phyloP scores from a whole-genome alignment of 257 asterid species.

The Nicotiana knightiana region DNA sequence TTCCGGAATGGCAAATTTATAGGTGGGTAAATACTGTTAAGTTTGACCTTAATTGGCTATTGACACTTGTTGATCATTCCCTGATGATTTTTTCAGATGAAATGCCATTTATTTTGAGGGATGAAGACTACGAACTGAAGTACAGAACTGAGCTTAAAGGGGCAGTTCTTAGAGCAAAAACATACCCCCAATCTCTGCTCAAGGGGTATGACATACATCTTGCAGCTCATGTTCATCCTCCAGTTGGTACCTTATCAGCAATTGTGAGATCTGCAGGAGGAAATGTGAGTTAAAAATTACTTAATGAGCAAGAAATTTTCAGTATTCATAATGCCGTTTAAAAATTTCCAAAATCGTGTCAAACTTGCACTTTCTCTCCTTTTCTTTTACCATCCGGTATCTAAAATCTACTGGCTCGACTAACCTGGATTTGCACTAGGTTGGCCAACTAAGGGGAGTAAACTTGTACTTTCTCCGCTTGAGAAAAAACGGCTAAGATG shows the following conservation, averaged over 20 bases:
- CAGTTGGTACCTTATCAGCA: conserved; percentile 46
- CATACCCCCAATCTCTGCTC: conserved; percentile 50
- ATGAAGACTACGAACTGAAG: conserved; percentile 51
- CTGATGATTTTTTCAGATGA: conserved; percentile 47
- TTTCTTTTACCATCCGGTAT: no score
- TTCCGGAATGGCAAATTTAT: conserved; percentile 62
- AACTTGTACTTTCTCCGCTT: no score
- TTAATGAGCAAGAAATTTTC: background rate
- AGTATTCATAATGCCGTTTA: background rate
- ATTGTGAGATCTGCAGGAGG: conserved; percentile 76
- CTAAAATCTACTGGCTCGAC: no score
- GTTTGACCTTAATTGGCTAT: background rate
- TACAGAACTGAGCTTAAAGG: conserved; percentile 52
- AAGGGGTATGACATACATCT: conserved; percentile 67
- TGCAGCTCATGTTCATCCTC: conserved; percentile 68
- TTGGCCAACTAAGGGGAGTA: no score
- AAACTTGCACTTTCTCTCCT: background rate
- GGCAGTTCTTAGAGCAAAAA: conserved; percentile 59
- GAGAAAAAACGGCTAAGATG: no score
- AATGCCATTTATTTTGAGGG: conserved; percentile 57
- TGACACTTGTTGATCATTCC: background rate
- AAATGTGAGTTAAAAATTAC: conserved; percentile 50
- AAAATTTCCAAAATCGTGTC: background rate
- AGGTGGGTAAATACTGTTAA: conserved; percentile 36
- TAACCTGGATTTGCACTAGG: no score